Percentiles rank a stretch among this genome's conserved stretches.
phyloP scores from a whole-genome alignment of 768 basidiomycete species.

The Jaapia argillacea region DNA sequence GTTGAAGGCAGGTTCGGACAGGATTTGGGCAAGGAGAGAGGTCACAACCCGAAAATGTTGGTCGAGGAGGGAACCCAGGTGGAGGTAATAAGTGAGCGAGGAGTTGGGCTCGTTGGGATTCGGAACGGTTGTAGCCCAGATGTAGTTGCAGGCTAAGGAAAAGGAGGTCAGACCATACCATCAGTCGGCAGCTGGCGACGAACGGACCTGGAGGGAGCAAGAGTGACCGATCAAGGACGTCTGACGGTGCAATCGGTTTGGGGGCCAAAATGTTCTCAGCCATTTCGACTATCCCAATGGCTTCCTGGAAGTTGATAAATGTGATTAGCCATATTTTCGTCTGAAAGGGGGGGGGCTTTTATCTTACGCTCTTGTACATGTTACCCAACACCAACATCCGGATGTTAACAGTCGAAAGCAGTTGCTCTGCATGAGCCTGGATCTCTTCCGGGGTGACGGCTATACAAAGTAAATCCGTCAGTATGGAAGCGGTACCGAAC shows the following conservation, averaged over 20 bases:
- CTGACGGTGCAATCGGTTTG: constrained; percentile 41
- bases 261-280: constrained; percentile 56
- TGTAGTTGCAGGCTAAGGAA: constrained; percentile 53
- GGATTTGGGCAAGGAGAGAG: constrained; percentile 70
- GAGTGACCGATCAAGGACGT: constrained; percentile 42
- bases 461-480: constrained; percentile 18
- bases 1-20: constrained; percentile 89
- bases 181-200: neutral
- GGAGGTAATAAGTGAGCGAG: constrained; percentile 75
- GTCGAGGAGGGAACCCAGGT: constrained; percentile 63
- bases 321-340: neutral
- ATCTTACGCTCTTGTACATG: constrained; percentile 66
- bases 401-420: constrained; percentile 59
- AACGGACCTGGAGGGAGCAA: constrained; percentile 54
- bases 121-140: constrained; percentile 55
- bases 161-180: constrained; percentile 3
- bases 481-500: neutral
- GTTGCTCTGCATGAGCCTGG: constrained; percentile 41
- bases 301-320: constrained; percentile 43
- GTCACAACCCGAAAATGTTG: constrained; percentile 54
- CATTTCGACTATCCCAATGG: constrained; percentile 59
- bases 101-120: constrained; percentile 87
- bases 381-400: constrained; percentile 79
- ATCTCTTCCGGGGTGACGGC: constrained; percentile 68
- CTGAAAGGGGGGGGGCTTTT: neutral